Percentiles rank a stretch among this genome's conserved stretches.
Conservation (phyloP, 345 rosid species). For the Angophora floribunda region DNA sequence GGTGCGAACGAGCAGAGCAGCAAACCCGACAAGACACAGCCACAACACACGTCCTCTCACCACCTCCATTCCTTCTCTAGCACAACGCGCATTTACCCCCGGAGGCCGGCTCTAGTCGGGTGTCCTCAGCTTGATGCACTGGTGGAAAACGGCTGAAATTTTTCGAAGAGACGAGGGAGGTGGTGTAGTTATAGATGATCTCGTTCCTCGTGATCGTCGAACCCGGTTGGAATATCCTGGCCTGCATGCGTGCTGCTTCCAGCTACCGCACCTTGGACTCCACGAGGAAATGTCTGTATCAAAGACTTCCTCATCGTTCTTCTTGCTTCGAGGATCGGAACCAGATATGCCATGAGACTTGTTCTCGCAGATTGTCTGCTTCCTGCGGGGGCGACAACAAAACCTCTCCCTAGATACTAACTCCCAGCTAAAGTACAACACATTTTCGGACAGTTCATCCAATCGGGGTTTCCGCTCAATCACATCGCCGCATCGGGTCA, state of each 20-base stretch:
- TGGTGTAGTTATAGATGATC: conserved; percentile 2
- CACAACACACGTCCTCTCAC: not conserved
- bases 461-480: not conserved
- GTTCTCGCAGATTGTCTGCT: not conserved
- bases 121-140: not conserved
- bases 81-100: not conserved
- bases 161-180: not conserved
- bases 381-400: not conserved
- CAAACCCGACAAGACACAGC: not conserved
- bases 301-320: not conserved
- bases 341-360: not conserved
- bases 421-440: not conserved
- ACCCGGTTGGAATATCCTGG: not conserved
- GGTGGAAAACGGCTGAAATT: conserved; percentile 3
- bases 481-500: not conserved
- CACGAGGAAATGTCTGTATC: not conserved
- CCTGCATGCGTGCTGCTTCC: not conserved
- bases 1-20: not conserved
- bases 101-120: not conserved
- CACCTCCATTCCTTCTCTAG: not conserved
- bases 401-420: not conserved
- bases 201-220: conserved; percentile 1
- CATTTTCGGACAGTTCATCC: not conserved
- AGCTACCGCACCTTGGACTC: not conserved
- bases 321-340: not conserved